Base-by-base conservation (phyloP, 768 basidiomycete genomes). In the Termitomyces eurrhizus region DNA sequence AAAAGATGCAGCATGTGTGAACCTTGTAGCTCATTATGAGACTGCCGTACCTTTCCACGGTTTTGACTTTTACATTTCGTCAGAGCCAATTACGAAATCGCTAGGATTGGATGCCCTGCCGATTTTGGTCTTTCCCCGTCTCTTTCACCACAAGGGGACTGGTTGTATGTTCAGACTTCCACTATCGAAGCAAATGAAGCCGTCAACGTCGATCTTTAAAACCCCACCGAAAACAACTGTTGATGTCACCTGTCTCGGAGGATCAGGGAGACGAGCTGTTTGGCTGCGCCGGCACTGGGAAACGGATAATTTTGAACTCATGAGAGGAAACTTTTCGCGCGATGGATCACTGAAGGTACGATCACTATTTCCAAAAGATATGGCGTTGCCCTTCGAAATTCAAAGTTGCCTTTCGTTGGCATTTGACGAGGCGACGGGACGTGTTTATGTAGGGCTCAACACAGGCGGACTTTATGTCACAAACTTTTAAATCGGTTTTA, bases 341-440 rank as follows among this genome's bases (percentile, higher is more conserved):
- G 59, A 53, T 24, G 65, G 65, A 37, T 50, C 68, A 37, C 60
- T 68, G 32, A 64, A 67, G 52, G 72, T 78, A 13, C 73, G 72
- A 32, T 69, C 74, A 18, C 69, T 86, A 39, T 69, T 85, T 49
- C 80, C 81, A 0, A 68, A 73, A 11, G 73, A 82, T 62, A 72
- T 80, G 13, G 77, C 79, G 1, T 69, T 86, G 42, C 85, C 85
- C 0, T 84, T 87, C 57, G 74, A 78, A 62, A 74, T 79, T 18
- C 70, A 75, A 29, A 73, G 74, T 33, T 80, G 78, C 57, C 75
- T 76, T 39, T 76, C 77, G 0, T 68, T 87, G 33, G 77, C 77
- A 3, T 83, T 87, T 57, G 83, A 88, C 57, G 86, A 88, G 64
- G 72, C 77, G 5, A 78, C 77, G 2, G 84, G 86, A 36, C 73